Conservation (phyloP, 768 basidiomycete species). For the Leccinum truebloodii region DNA sequence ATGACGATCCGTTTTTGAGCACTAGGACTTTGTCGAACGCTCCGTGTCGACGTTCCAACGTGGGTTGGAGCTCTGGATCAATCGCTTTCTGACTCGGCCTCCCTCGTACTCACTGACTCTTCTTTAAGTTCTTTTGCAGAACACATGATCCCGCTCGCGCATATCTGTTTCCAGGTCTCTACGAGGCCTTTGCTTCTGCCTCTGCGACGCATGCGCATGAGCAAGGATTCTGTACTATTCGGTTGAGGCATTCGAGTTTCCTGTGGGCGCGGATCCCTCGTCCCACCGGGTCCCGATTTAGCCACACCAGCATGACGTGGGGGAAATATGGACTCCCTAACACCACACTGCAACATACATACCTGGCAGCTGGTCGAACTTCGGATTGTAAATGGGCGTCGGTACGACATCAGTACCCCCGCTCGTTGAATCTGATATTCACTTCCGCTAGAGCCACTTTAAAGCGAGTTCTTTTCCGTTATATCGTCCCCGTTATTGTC, state of each 20-base stretch:
- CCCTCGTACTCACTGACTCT: conserved; percentile 18
- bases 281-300: no score
- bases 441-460: background rate
- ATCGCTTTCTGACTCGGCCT: conserved; percentile 24
- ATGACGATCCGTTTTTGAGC: conserved; percentile 26
- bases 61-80: background rate
- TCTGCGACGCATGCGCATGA: conserved; percentile 29
- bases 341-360: background rate
- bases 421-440: background rate
- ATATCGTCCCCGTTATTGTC: background rate
- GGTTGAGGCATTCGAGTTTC: conserved; percentile 23
- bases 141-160: conserved; percentile 27
- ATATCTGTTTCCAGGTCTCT: conserved; percentile 33
- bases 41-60: background rate
- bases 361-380: background rate
- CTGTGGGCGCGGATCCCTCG: background rate
- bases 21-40: background rate
- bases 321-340: background rate
- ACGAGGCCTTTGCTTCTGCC: conserved; percentile 36
- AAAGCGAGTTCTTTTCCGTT: background rate
- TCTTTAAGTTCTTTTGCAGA: conserved; percentile 24
- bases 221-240: conserved; percentile 27
- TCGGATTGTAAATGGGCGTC: background rate
- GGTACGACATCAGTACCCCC: no score
- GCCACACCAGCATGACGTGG: background rate